Base-by-base conservation (phyloP, 257 asterid genomes). In the Cinchona pubescens region DNA sequence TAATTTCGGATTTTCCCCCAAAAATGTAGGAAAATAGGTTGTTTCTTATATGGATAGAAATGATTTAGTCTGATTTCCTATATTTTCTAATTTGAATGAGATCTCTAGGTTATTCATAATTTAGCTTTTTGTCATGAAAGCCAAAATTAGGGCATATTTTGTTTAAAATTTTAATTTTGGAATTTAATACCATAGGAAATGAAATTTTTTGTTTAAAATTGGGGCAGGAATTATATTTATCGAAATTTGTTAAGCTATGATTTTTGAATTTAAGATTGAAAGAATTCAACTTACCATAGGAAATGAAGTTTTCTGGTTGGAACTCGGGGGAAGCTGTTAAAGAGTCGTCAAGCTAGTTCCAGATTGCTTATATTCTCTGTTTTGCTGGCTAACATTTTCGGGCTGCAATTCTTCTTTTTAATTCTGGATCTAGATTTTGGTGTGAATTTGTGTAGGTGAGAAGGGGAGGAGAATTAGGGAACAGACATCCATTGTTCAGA, bases 401-500 rank as follows among this genome's bases (percentile, higher is more conserved):
- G n/a, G 60, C 5, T 27, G 70, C 23, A 37, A 7, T 76, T 62
- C 14, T 42, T 23, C 25, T 45, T 32, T 67, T 15, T 46, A 64
- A 40, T 30, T 48, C 16, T 67, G 19, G 30, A 58, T 58, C 35
- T 58, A n/a, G 65, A 27, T 59, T 29, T 27, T 12, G 37, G 18
- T 45, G n/a, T 79, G 51, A 42, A 34, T 59, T 58, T 62, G 12
- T 74, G 23, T 67, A 89, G 92, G 90, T 29, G 95, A 89, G 85
- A 89, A 89, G 83, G 95, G 95, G 45, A 83, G 95, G 80, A 89
- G 92, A 79, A 89, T 89, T 29, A 84, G 96, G 78, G 96, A 90
- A 73, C 77, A 86, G 82, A 86, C 92, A 2, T 89, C 92, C 9
- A 86, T 86, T 72, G 95, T 89, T 67, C 95, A 87, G 76, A 87